Percentiles rank a stretch among this genome's conserved stretches.
These are phyloP conservation scores for Byssoonygena ceratinophila DNA, from an alignment of 2,329 filamentous ascomycete genomes.

Conservation along the genomic window DNA sequence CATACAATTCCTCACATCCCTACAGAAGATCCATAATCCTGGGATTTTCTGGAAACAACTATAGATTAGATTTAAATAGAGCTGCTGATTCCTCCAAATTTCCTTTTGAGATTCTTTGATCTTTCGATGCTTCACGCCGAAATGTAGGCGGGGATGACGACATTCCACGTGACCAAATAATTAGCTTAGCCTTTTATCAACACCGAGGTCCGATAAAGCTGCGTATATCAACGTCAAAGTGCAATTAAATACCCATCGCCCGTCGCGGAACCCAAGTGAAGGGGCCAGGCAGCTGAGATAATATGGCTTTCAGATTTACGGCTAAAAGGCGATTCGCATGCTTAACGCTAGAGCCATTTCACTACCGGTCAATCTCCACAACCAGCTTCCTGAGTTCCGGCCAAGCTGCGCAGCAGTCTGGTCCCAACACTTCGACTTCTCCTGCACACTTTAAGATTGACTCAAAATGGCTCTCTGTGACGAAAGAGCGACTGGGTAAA, in stretches of 20 bases:
- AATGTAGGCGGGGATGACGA: background rate
- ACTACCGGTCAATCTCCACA: background rate
- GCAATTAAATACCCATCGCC: background rate
- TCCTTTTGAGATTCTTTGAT: background rate
- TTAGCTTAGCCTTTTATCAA: too few species aligned
- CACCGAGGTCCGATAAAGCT: slow-evolving; percentile 4
- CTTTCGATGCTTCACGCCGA: background rate
- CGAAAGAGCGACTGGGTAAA: slow-evolving; percentile 57
- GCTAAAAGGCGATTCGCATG: slow-evolving; percentile 11
- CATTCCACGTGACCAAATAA: background rate
- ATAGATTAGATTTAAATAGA: too few species aligned
- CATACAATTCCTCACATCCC: too few species aligned
- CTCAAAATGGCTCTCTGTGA: slow-evolving; percentile 59
- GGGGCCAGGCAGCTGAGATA: background rate
- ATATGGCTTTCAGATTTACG: background rate
- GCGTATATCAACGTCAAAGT: background rate
- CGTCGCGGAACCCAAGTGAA: background rate
- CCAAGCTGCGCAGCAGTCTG: slow-evolving; percentile 16
- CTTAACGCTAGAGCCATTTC: background rate
- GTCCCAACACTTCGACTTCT: slow-evolving; percentile 11
- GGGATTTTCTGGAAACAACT: too few species aligned
- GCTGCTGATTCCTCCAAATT: too few species aligned
- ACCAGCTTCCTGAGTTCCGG: slow-evolving; percentile 13
- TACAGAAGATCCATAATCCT: too few species aligned
- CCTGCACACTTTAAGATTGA: slow-evolving; percentile 24